phyloP scores from a whole-genome alignment of 495 filamentous ascomycete species.

The Trichoderma erinaceum region DNA sequence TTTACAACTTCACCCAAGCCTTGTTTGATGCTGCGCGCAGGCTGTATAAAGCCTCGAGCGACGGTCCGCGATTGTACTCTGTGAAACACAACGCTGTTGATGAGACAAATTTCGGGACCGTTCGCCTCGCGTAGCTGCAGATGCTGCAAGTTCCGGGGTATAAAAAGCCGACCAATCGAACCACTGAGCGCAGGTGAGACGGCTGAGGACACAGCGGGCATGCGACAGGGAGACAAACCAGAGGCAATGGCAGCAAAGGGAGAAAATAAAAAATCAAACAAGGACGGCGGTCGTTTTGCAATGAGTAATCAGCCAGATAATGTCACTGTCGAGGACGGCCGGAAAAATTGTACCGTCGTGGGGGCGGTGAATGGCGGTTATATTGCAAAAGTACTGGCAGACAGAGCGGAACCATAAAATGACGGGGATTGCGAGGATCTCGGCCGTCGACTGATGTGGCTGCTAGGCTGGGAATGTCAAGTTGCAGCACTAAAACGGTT shows the following conservation, averaged over 20 bases:
- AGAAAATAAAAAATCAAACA: conserved; percentile 19
- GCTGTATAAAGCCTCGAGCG: background rate
- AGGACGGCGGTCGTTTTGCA: conserved; percentile 3
- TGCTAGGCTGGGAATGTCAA: conserved; percentile 18
- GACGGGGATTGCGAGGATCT: conserved; percentile 12
- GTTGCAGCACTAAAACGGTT: conserved; percentile 19
- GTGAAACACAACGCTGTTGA: conserved; percentile 12
- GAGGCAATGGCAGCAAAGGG: conserved; percentile 7
- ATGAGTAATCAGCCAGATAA: conserved; percentile 12
- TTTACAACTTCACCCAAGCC: conserved; percentile 10
- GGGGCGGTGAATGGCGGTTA: conserved; percentile 28
- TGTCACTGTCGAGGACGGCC: conserved; percentile 16
- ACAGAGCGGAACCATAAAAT: conserved; percentile 12
- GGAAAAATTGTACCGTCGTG: conserved; percentile 23
- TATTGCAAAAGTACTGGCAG: conserved; percentile 20
- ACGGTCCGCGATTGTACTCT: background rate
- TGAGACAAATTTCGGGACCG: conserved; percentile 20
- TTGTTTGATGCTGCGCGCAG: conserved; percentile 16
- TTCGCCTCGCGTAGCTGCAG: conserved; percentile 18
- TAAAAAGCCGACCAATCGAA: background rate
- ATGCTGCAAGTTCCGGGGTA: conserved; percentile 4
- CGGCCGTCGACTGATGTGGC: conserved; percentile 14
- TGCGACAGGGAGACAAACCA: background rate
- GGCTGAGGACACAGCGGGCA: conserved; percentile 18
- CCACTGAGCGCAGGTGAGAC: conserved; percentile 20